Conservation (phyloP, 177 flowering plant species). For the Telopea speciosissima region DNA sequence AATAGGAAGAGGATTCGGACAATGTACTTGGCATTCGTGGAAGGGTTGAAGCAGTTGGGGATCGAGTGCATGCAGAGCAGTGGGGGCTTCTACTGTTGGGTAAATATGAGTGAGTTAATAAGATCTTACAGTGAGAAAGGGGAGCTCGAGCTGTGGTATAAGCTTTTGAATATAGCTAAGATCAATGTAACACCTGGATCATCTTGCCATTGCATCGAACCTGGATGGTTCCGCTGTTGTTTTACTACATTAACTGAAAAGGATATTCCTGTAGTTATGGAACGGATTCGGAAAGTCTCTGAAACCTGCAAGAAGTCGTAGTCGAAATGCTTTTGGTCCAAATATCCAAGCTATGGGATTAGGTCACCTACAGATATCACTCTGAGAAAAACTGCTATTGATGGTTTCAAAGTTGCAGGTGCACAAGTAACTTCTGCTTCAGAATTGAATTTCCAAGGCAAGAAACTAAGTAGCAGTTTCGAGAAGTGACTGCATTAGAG, state of each 20-base stretch:
- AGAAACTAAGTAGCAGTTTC: background rate
- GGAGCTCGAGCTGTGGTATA: constrained; percentile 90
- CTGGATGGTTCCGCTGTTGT: constrained; percentile 92
- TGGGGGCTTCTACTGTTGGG: constrained; percentile 94
- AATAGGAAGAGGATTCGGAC: constrained; percentile 44
- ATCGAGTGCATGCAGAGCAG: constrained; percentile 57
- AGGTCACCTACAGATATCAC: background rate
- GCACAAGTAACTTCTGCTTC: constrained; percentile 1
- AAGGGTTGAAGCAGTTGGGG: constrained; percentile 54
- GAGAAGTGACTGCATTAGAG: constrained; percentile 2
- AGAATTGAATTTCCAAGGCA: background rate
- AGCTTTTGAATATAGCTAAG: constrained; percentile 62
- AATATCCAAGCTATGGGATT: constrained; percentile 4
- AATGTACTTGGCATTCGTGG: constrained; percentile 40
- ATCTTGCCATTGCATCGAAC: constrained; percentile 90
- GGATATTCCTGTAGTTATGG: constrained; percentile 75
- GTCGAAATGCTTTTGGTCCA: constrained; percentile 22
- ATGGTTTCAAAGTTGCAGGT: constrained; percentile 4
- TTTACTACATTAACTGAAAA: constrained; percentile 55
- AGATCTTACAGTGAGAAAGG: constrained; percentile 87
- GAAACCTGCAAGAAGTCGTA: constrained; percentile 52
- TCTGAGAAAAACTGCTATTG: background rate
- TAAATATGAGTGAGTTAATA: constrained; percentile 80
- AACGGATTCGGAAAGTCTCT: constrained; percentile 57
- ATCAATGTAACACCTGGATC: constrained; percentile 83